Conservation (phyloP, 495 filamentous ascomycete genomes). For the Daldinia vernicosa region DNA sequence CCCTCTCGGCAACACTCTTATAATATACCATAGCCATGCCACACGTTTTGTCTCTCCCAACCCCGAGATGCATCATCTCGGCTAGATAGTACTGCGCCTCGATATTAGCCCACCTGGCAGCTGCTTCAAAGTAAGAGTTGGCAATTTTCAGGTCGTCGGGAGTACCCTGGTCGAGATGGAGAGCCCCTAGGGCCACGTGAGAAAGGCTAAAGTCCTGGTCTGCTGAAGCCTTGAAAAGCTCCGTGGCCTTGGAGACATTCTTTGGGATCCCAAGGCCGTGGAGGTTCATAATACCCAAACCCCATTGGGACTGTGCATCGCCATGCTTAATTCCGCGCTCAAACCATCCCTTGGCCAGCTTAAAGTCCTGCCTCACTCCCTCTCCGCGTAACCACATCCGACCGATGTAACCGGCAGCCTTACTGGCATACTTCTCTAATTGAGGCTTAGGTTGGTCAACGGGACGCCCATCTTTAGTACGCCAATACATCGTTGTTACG, state of each 20-base stretch:
- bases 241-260: conserved; percentile 76
- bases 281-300: conserved; percentile 86
- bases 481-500: conserved; percentile 89
- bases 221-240: conserved; percentile 83
- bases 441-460: conserved; percentile 58
- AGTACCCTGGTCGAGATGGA: conserved; percentile 92
- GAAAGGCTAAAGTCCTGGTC: conserved; percentile 86
- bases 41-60: conserved; percentile 84
- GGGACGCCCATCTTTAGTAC: conserved; percentile 60
- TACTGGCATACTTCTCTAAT: conserved; percentile 84
- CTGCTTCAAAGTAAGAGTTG: conserved; percentile 90
- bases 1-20: conserved; percentile 92
- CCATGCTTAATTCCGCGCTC: conserved; percentile 78
- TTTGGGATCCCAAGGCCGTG: conserved; percentile 81
- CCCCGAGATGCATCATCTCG: conserved; percentile 83
- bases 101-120: conserved; percentile 85
- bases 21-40: conserved; percentile 85
- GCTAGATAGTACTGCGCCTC: conserved; percentile 96
- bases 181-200: conserved; percentile 81
- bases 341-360: conserved; percentile 85
- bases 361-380: conserved; percentile 81
- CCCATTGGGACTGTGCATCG: conserved; percentile 86
- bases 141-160: conserved; percentile 69
- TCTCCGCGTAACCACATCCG: conserved; percentile 94
- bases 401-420: conserved; percentile 90